These are phyloP conservation scores for Alternaria viburni DNA, from an alignment of 2,329 filamentous ascomycete genomes.

Conservation along the genomic window DNA sequence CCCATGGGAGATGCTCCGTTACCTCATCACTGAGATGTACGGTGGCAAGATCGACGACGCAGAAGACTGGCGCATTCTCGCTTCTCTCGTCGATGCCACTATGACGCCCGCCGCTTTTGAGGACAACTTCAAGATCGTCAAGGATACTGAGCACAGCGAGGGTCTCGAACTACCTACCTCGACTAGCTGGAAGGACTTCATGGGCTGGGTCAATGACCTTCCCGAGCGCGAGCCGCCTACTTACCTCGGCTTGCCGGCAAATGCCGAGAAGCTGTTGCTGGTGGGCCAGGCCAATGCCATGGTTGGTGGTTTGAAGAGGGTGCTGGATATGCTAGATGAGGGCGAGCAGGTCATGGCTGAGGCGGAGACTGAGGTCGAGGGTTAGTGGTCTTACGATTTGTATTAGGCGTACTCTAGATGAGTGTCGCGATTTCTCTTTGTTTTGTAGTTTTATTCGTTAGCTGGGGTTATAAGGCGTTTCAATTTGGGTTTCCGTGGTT, in stretches of 20 bases:
- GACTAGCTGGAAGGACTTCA: conserved; percentile 84
- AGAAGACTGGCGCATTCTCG: conserved; percentile 77
- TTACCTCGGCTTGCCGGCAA: conserved; percentile 89
- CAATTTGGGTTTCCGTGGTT: not conserved
- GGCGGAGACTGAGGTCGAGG: conserved; percentile 28
- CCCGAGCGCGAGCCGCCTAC: conserved; percentile 96
- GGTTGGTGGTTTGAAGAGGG: conserved; percentile 81
- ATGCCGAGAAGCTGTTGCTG: conserved; percentile 93
- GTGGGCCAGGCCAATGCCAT: conserved; percentile 86
- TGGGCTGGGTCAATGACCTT: conserved; percentile 86
- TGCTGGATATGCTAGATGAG: conserved; percentile 89
- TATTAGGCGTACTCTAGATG: not conserved
- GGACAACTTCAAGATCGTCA: conserved; percentile 86
- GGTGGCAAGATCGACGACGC: conserved; percentile 97
- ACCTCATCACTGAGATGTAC: conserved; percentile 90
- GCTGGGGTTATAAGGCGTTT: not conserved
- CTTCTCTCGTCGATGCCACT: conserved; percentile 74
- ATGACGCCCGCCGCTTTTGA: conserved; percentile 91
- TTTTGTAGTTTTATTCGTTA: not conserved
- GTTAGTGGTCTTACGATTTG: not conserved
- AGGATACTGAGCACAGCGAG: conserved; percentile 60
- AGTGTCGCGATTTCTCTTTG: not conserved
- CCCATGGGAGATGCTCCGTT: conserved; percentile 94
- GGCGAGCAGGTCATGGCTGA: conserved; percentile 88
- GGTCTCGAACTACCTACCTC: conserved; percentile 77